Conservation (phyloP, 257 asterid genomes). For the Primulina eburnea region DNA sequence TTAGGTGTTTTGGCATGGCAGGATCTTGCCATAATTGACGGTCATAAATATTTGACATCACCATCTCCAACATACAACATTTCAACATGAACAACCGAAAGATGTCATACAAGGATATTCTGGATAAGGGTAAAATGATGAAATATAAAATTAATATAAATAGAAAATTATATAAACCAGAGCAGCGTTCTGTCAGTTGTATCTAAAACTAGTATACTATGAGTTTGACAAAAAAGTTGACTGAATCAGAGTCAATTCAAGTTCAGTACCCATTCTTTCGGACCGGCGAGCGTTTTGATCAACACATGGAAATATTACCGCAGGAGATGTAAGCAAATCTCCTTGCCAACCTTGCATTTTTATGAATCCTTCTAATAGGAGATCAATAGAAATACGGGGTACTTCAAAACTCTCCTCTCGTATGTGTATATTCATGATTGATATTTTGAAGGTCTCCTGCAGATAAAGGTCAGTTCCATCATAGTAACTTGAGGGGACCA, state of each 20-base stretch:
- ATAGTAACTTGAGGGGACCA: slow-evolving; percentile 15
- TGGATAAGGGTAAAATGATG: neutral
- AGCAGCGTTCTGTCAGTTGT: slow-evolving; percentile 1
- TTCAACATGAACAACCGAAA: neutral
- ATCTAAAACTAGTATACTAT: neutral
- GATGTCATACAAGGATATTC: slow-evolving; percentile 1
- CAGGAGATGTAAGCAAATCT: slow-evolving; percentile 68
- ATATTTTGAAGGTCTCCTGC: slow-evolving; percentile 94
- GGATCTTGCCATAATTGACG: neutral
- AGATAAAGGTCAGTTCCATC: slow-evolving; percentile 24
- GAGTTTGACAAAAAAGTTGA: slow-evolving; percentile 2
- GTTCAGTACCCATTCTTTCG: slow-evolving; percentile 56
- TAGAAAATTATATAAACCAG: slow-evolving; percentile 1
- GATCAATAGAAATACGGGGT: slow-evolving; percentile 69
- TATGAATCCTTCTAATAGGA: slow-evolving; percentile 82
- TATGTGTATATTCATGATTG: slow-evolving; percentile 59
- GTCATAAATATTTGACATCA: neutral
- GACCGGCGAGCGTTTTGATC: slow-evolving; percentile 49
- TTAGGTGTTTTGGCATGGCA: neutral
- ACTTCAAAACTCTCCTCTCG: slow-evolving; percentile 81
- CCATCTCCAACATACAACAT: neutral
- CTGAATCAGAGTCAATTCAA: slow-evolving; percentile 11
- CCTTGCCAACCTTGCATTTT: slow-evolving; percentile 57
- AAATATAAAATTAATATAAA: neutral
- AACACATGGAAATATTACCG: slow-evolving; percentile 48